These are phyloP conservation scores for Anaeromyces robustus DNA, from an alignment of 192 early-diverging fungal species.

Conservation along the genomic window DNA sequence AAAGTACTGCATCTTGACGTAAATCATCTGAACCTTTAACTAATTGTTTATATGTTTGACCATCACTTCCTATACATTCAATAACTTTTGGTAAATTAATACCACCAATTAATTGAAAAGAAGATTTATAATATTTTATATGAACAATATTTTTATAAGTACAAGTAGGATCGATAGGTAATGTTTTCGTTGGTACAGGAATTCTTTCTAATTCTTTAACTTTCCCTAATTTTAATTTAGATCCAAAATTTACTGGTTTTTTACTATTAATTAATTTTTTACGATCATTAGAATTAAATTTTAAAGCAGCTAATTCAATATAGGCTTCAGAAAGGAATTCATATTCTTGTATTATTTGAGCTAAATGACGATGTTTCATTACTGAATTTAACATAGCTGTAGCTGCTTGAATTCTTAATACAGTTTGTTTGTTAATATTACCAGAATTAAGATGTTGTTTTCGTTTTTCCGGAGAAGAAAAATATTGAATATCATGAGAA, in stretches of 20 bases:
- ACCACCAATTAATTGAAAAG: neutral
- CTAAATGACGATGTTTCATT: neutral
- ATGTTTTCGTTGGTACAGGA: neutral
- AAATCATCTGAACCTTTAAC: slow-evolving; percentile 53
- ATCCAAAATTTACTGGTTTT: neutral
- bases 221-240: neutral
- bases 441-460: neutral
- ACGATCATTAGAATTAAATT: neutral
- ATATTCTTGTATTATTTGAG: neutral
- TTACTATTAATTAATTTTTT: neutral
- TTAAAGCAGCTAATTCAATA: neutral
- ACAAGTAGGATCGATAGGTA: neutral
- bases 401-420: neutral
- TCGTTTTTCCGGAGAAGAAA: neutral
- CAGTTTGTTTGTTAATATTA: neutral
- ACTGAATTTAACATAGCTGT: neutral
- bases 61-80: neutral
- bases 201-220: neutral
- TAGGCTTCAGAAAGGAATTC: neutral
- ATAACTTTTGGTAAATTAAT: neutral
- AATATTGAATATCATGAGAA: neutral
- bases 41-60: neutral
- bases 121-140: neutral
- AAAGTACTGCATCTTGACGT: slow-evolving; percentile 58
- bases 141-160: neutral